These are phyloP conservation scores for Neurospora hispaniola DNA, from an alignment of 495 filamentous ascomycete species.

Conservation along the genomic window DNA sequence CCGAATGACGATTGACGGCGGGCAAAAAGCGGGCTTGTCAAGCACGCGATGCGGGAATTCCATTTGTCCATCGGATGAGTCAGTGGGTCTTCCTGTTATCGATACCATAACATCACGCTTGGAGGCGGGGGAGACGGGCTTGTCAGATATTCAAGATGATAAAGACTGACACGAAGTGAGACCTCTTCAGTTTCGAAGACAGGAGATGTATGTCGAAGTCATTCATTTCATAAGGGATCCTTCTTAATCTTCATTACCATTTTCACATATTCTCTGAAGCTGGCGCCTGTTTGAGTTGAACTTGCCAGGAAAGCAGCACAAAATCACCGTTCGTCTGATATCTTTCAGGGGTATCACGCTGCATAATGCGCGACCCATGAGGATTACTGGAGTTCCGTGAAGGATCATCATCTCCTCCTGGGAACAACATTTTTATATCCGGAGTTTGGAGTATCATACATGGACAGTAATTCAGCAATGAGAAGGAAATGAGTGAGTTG, in stretches of 20 bases:
- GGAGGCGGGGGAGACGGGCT: neutral
- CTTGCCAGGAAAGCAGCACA: neutral
- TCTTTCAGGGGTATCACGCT: neutral
- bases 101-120: neutral
- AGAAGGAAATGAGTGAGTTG: neutral
- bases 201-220: neutral
- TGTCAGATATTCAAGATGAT: neutral
- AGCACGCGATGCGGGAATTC: neutral
- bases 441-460: neutral
- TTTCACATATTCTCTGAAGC: neutral
- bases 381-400: neutral
- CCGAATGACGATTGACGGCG: neutral
- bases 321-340: neutral
- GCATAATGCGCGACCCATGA: neutral
- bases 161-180: neutral
- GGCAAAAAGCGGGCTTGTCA: neutral
- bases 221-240: neutral
- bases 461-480: neutral
- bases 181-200: neutral
- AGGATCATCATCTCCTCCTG: neutral
- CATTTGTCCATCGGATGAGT: neutral
- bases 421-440: neutral
- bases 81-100: neutral
- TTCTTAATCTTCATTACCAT: neutral
- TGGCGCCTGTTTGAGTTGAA: neutral